Evolutionary conservation across 2,329 filamentous ascomycete genomes (phyloP).

Genomic region (Phoma sp.): DNA sequence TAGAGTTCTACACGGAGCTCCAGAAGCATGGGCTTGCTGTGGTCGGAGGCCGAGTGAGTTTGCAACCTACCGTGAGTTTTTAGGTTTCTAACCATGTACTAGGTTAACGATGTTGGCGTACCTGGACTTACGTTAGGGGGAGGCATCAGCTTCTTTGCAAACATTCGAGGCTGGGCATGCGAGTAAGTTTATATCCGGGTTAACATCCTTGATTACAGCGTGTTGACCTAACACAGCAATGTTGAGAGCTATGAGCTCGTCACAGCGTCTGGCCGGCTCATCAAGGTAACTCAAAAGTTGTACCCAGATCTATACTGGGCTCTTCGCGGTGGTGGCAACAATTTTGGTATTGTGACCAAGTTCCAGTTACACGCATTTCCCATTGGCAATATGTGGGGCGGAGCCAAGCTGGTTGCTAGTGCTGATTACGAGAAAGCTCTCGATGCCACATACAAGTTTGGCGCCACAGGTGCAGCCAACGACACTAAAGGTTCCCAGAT

Average conservation of each 20-base stretch:
- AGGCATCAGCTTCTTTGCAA: slow-evolving; percentile 17
- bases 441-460: not conserved
- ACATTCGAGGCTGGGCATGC: slow-evolving; percentile 14
- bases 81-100: not conserved
- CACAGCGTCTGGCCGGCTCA: slow-evolving; percentile 31
- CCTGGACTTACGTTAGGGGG: slow-evolving; percentile 31
- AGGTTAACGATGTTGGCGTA: slow-evolving; percentile 30
- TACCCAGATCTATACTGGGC: slow-evolving; percentile 49
- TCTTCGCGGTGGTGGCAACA: slow-evolving; percentile 41
- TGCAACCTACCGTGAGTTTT: too few relatives aligned
- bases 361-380: slow-evolving; percentile 26
- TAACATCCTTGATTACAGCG: not conserved
- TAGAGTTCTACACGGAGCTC: slow-evolving; percentile 40
- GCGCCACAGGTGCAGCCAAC: not conserved
- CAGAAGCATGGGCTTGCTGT: slow-evolving; percentile 37
- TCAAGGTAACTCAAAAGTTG: slow-evolving; percentile 16
- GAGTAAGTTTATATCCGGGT: slow-evolving; percentile 23
- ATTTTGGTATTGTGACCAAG: slow-evolving; percentile 41
- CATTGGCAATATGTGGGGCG: slow-evolving; percentile 30
- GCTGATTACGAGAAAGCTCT: not conserved
- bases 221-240: slow-evolving; percentile 32
- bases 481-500: not conserved
- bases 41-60: slow-evolving; percentile 39
- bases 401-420: not conserved
- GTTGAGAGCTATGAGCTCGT: slow-evolving; percentile 40